phyloP scores from a whole-genome alignment of 1,284 basidiomycete genomes.

The Malassezia equina region DNA sequence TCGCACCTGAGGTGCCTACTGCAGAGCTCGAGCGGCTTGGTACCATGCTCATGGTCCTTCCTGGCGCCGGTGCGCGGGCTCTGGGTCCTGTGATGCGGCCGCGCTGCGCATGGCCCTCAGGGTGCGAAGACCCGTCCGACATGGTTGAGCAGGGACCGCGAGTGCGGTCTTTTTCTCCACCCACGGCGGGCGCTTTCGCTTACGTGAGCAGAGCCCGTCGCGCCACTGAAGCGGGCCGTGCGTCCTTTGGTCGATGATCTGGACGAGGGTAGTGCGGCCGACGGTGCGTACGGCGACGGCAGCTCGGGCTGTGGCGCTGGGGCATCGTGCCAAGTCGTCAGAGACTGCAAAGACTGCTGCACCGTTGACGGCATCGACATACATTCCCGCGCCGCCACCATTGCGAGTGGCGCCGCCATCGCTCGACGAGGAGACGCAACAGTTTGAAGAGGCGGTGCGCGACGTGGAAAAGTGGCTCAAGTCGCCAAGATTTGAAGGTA shows the following conservation, averaged over 20 bases:
- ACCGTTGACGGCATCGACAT: constrained; percentile 50
- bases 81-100: not conserved
- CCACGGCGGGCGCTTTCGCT: not conserved
- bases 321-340: constrained; percentile 20
- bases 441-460: constrained; percentile 58
- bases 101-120: not conserved
- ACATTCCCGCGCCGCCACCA: constrained; percentile 52
- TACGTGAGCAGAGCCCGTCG: not conserved
- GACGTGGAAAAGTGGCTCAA: constrained; percentile 65
- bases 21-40: constrained; percentile 48
- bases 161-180: not conserved
- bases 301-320: not conserved
- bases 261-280: not conserved
- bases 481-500: constrained; percentile 62
- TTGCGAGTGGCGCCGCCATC: constrained; percentile 61
- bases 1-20: constrained; percentile 51
- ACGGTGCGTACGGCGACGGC: not conserved
- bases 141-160: not conserved
- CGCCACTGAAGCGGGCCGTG: not conserved
- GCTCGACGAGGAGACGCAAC: constrained; percentile 57
- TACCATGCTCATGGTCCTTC: constrained; percentile 49
- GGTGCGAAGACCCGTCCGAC: not conserved
- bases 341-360: not conserved
- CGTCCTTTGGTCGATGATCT: not conserved
- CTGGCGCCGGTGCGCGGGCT: constrained; percentile 5